Evolutionary conservation across 495 filamentous ascomycete species (phyloP).

Genomic region (Podospora pseudoanserina): DNA sequence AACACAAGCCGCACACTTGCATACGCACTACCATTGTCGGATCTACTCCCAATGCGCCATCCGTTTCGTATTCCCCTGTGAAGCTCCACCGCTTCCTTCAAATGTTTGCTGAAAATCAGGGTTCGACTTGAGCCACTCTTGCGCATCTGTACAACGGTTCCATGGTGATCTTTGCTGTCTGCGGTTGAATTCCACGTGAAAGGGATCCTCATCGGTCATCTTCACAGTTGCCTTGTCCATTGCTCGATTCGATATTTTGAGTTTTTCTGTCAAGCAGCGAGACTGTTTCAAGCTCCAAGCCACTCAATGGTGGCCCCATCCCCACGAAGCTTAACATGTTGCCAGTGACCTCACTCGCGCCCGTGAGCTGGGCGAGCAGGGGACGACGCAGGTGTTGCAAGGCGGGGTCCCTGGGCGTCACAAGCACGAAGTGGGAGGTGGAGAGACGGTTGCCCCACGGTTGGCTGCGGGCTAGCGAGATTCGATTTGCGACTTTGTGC

Average conservation of each 20-base stretch:
- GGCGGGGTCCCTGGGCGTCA: neutral
- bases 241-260: neutral
- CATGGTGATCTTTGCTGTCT: neutral
- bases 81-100: neutral
- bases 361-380: neutral
- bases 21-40: neutral
- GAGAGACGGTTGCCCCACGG: conserved; percentile 25
- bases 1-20: neutral
- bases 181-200: too few species aligned
- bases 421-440: conserved; percentile 1
- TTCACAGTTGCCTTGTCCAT: too few species aligned
- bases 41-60: neutral
- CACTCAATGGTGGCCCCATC: neutral
- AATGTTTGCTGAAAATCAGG: neutral
- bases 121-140: neutral
- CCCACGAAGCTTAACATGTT: neutral
- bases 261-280: neutral
- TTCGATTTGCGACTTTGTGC: conserved; percentile 24
- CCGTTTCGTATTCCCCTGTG: neutral
- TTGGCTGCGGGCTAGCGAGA: conserved; percentile 28
- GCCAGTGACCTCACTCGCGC: neutral
- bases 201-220: too few species aligned
- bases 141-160: neutral
- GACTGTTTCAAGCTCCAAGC: neutral
- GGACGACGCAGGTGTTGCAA: neutral